Evolutionary conservation across 805 yeast genomes (phyloP).

Genomic region (Jamesozyma jinghongensis): DNA sequence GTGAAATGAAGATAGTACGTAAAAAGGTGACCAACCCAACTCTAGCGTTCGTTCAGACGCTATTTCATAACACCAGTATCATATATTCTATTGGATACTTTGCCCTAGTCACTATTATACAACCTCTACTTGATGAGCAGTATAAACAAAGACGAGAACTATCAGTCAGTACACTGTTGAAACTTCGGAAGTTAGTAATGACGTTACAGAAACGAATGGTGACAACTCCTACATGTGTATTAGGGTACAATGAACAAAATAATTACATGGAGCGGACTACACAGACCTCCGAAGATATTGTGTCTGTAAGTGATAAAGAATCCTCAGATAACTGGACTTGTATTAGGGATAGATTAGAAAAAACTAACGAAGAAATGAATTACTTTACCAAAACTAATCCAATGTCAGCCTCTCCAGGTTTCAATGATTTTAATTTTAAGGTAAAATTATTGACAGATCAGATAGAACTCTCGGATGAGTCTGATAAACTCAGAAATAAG

Average conservation of each 20-base stretch:
- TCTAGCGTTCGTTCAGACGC: constrained; percentile 14
- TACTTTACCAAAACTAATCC: constrained; percentile 17
- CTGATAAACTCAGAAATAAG: constrained; percentile 1
- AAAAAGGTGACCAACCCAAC: constrained; percentile 13
- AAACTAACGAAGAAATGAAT: constrained; percentile 26
- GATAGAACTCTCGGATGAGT: constrained; percentile 11
- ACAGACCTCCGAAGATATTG: constrained; percentile 16
- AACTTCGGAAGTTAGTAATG: constrained; percentile 24
- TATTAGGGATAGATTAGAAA: constrained; percentile 23
- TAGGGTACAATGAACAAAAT: constrained; percentile 34
- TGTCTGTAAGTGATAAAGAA: constrained; percentile 12
- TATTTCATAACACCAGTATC: constrained; percentile 27
- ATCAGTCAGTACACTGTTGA: constrained; percentile 21
- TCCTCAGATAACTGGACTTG: constrained; percentile 10
- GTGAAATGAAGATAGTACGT: constrained; percentile 14
- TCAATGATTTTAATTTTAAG: constrained; percentile 27
- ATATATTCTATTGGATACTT: constrained; percentile 15
- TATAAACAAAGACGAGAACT: constrained; percentile 34
- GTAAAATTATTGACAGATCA: constrained; percentile 19
- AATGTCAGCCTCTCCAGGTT: constrained; percentile 5
- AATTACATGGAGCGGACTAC: constrained; percentile 26
- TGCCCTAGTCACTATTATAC: constrained; percentile 20
- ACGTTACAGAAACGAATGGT: constrained; percentile 21
- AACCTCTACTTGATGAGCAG: constrained; percentile 34
- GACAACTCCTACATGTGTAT: constrained; percentile 34